These are phyloP conservation scores for Cladosporium sp. DNA, from an alignment of 2,329 filamentous ascomycete species.

Conservation along the genomic window DNA sequence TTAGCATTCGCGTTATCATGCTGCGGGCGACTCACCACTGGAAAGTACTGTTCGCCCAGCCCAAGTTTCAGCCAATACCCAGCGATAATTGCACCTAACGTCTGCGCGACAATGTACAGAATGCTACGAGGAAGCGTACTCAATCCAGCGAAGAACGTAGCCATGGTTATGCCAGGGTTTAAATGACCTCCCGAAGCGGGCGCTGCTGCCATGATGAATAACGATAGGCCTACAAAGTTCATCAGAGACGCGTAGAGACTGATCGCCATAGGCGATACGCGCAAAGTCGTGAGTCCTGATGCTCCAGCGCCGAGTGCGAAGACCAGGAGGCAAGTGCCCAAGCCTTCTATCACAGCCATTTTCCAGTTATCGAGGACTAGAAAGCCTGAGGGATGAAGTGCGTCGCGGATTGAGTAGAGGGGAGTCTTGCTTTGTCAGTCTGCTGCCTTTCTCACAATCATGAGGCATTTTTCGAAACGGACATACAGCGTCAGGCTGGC, in stretches of 20 bases:
- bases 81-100: slow-evolving; percentile 40
- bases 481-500: slow-evolving; percentile 34
- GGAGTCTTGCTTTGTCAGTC: slow-evolving; percentile 22
- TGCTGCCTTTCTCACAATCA: not conserved
- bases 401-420: slow-evolving; percentile 20
- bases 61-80: slow-evolving; percentile 28
- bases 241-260: slow-evolving; percentile 22
- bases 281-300: slow-evolving; percentile 22
- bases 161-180: slow-evolving; percentile 56
- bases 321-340: slow-evolving; percentile 28
- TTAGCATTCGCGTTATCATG: not conserved
- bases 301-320: slow-evolving; percentile 26
- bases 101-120: slow-evolving; percentile 51
- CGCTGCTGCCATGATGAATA: slow-evolving; percentile 53
- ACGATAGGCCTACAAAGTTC: slow-evolving; percentile 35
- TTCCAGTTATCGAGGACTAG: slow-evolving; percentile 25
- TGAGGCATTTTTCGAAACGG: not conserved
- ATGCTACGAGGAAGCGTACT: slow-evolving; percentile 51
- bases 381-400: slow-evolving; percentile 26
- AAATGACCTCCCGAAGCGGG: slow-evolving; percentile 55
- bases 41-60: slow-evolving; percentile 25
- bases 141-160: slow-evolving; percentile 53
- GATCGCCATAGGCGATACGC: slow-evolving; percentile 16
- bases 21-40: not conserved
- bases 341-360: slow-evolving; percentile 28